Conservation (phyloP, 345 rosid genomes). For the Salix caprea region DNA sequence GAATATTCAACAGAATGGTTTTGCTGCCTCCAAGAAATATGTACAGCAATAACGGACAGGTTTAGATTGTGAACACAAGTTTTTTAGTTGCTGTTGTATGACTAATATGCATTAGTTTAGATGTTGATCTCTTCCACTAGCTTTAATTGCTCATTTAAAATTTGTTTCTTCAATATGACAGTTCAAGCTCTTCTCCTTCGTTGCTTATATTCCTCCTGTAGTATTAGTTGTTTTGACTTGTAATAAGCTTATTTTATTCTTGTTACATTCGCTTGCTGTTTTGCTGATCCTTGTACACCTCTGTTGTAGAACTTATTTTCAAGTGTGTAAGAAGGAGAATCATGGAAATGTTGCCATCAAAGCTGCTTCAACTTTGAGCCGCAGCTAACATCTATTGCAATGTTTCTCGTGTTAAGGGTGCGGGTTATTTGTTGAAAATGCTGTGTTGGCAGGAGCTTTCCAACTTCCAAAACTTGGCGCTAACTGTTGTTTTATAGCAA, state of each 20-base stretch:
- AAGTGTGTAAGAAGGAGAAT: conserved; percentile 9
- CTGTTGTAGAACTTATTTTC: conserved; percentile 24
- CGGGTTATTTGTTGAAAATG: not conserved
- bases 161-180: not conserved
- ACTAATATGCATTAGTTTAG: too few relatives aligned
- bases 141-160: not conserved
- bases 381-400: not conserved
- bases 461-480: conserved; percentile 9
- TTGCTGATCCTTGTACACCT: not conserved
- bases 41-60: too few relatives aligned
- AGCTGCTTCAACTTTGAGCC: conserved; percentile 1
- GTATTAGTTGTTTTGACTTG: not conserved
- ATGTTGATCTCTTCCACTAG: not conserved
- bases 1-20: too few relatives aligned
- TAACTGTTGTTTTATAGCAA: not conserved
- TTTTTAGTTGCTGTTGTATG: too few relatives aligned
- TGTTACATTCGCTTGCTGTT: not conserved
- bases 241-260: not conserved
- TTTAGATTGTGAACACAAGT: too few relatives aligned
- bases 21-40: too few relatives aligned
- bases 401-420: not conserved
- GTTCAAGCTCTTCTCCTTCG: not conserved
- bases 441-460: conserved; percentile 3
- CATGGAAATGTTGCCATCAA: conserved; percentile 9
- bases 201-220: not conserved